These are phyloP conservation scores for Linaria vulgaris DNA, from an alignment of 257 asterid genomes.

Conservation along the genomic window DNA sequence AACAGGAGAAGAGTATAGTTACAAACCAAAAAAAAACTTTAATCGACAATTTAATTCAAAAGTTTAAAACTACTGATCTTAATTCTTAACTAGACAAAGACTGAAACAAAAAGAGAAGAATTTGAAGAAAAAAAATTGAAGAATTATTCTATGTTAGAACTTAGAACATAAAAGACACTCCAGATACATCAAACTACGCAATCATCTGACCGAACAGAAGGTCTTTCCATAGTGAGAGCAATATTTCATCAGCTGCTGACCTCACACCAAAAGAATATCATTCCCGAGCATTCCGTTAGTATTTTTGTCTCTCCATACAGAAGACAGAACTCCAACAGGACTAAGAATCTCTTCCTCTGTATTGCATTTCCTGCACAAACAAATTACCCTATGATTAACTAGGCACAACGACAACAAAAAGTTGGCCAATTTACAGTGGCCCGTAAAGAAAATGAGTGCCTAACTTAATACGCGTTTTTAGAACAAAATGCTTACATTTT, in stretches of 20 bases:
- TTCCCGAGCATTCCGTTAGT: conserved; percentile 34
- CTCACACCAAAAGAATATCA: conserved; percentile 18
- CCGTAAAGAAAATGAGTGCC: no score
- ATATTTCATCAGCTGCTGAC: conserved; percentile 36
- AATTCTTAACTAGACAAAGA: no score
- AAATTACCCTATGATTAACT: neutral
- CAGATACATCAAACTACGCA: neutral
- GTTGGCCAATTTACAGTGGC: neutral
- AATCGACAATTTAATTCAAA: neutral
- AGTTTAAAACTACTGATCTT: no score
- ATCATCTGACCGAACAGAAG: no score
- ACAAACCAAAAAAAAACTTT: conserved; percentile 31
- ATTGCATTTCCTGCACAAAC: conserved; percentile 59
- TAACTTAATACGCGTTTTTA: no score
- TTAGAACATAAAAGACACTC: conserved; percentile 12
- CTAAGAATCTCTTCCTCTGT: conserved; percentile 71
- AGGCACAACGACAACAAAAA: neutral
- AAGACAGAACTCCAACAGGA: conserved; percentile 13
- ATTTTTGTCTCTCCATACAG: conserved; percentile 26
- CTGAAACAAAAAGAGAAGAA: neutral
- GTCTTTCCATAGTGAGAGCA: conserved; percentile 10
- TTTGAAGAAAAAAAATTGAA: neutral
- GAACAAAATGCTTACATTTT: no score
- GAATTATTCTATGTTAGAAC: conserved; percentile 15
- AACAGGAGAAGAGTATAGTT: conserved; percentile 35